Conservation (phyloP, 768 basidiomycete genomes). For the Lactarius pseudohatsudake region DNA sequence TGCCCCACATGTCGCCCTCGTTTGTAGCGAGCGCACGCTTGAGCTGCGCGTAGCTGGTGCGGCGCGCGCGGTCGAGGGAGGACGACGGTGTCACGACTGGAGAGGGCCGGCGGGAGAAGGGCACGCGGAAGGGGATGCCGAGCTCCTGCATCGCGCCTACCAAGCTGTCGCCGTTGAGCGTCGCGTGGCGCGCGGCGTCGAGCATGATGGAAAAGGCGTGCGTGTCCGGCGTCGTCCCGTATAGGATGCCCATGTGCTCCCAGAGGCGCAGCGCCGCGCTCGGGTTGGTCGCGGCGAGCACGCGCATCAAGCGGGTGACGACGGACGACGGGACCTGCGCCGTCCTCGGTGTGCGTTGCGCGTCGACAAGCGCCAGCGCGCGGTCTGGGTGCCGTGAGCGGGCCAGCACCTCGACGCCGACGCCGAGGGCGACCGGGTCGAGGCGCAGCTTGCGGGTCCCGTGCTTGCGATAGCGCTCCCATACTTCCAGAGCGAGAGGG, state of each 20-base stretch:
- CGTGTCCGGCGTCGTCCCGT: constrained; percentile 54
- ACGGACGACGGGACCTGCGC: constrained; percentile 6
- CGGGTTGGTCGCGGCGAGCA: constrained; percentile 50
- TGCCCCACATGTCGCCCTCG: constrained; percentile 34
- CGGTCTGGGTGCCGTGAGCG: constrained; percentile 43
- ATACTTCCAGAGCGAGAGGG: constrained; percentile 40
- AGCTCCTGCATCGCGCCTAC: constrained; percentile 50
- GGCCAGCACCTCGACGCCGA: constrained; percentile 52
- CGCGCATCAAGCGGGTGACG: constrained; percentile 43
- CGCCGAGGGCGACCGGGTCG: constrained; percentile 49
- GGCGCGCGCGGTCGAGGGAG: constrained; percentile 29
- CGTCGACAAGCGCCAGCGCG: constrained; percentile 53
- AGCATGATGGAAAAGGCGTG: constrained; percentile 60
- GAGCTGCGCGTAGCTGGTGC: constrained; percentile 33
- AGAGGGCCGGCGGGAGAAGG: constrained; percentile 20
- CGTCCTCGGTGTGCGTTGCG: background rate
- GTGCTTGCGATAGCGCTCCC: constrained; percentile 20
- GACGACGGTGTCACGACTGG: background rate
- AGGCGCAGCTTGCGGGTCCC: constrained; percentile 34
- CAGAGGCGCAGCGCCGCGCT: constrained; percentile 66
- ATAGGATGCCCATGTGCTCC: constrained; percentile 62
- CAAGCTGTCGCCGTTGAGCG: constrained; percentile 51
- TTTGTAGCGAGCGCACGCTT: constrained; percentile 32
- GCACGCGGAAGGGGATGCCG: constrained; percentile 38
- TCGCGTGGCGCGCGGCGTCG: constrained; percentile 55